These are phyloP conservation scores for Taxawa tesnikishii DNA, from an alignment of 2,329 filamentous ascomycete species.

Conservation along the genomic window DNA sequence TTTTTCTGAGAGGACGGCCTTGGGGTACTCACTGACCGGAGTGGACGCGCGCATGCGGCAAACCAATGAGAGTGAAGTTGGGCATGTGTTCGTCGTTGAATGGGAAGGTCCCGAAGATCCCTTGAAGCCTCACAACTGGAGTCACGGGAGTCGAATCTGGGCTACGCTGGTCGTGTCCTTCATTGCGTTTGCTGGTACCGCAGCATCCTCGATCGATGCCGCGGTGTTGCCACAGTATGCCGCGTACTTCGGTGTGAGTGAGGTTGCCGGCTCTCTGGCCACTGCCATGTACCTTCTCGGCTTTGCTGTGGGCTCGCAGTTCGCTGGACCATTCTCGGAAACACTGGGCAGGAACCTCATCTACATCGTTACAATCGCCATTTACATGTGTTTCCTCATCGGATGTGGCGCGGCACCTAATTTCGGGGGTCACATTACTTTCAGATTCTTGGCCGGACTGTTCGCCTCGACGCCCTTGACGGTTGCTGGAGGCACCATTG, in stretches of 20 bases:
- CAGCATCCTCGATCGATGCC: slow-evolving; percentile 6
- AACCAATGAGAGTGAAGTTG: slow-evolving; percentile 5
- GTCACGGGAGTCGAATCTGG: slow-evolving; percentile 3
- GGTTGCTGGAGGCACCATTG: slow-evolving; percentile 14
- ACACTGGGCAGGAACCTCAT: slow-evolving; percentile 20
- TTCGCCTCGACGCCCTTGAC: slow-evolving; percentile 13
- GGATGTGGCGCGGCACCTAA: slow-evolving; percentile 9
- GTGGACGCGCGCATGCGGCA: slow-evolving; percentile 5
- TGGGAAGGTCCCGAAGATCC: slow-evolving; percentile 6
- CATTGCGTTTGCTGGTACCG: slow-evolving; percentile 6
- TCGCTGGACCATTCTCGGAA: slow-evolving; percentile 27
- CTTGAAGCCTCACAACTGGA: slow-evolving; percentile 7
- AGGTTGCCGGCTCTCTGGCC: slow-evolving; percentile 3
- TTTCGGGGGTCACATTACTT: slow-evolving; percentile 13
- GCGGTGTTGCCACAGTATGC: slow-evolving; percentile 6
- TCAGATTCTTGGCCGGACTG: slow-evolving; percentile 15
- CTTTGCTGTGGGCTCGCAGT: slow-evolving; percentile 23
- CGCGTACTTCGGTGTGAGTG: slow-evolving; percentile 4
- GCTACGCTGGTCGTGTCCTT: slow-evolving; percentile 5
- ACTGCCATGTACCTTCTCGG: slow-evolving; percentile 30
- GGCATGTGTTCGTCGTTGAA: slow-evolving; percentile 7
- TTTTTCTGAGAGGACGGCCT: slow-evolving; percentile 6
- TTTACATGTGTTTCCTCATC: slow-evolving; percentile 8
- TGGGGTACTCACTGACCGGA: slow-evolving; percentile 6
- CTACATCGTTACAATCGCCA: slow-evolving; percentile 11